Percentiles rank a stretch among this genome's conserved stretches.
Conservation (phyloP, 352 stramenopile genomes). For the Aphanomyces euteiches region DNA sequence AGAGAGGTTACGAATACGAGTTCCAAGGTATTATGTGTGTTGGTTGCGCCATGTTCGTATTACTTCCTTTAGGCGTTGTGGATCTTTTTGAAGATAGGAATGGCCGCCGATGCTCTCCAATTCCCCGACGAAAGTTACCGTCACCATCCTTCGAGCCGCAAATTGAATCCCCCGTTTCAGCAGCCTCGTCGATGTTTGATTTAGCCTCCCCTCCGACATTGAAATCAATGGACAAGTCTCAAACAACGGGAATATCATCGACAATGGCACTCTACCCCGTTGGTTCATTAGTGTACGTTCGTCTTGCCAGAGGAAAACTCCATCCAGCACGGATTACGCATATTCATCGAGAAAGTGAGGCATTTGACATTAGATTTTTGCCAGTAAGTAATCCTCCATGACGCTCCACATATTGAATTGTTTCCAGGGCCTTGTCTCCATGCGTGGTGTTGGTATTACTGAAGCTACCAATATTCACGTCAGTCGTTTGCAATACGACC, state of each 20-base stretch:
- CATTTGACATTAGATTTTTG: constrained; percentile 19
- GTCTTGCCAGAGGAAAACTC: constrained; percentile 1
- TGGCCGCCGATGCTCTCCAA: not conserved
- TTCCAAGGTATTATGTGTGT: constrained; percentile 12
- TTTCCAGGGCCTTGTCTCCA: constrained; percentile 19
- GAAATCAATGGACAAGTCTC: not conserved
- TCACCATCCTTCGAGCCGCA: not conserved
- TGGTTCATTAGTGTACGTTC: constrained; percentile 19
- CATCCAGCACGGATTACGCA: constrained; percentile 17
- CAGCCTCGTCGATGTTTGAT: not conserved
- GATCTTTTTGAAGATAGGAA: constrained; percentile 7
- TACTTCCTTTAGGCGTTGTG: not conserved
- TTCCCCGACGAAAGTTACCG: not conserved
- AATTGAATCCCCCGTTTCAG: not conserved
- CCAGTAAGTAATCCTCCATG: not conserved
- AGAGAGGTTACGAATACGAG: constrained; percentile 2
- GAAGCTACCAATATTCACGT: constrained; percentile 13
- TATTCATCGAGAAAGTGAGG: not conserved
- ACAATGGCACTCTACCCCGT: constrained; percentile 26
- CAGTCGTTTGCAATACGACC: constrained; percentile 14
- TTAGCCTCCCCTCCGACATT: not conserved
- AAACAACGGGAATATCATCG: constrained; percentile 7
- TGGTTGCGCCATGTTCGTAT: not conserved
- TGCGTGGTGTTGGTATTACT: constrained; percentile 25
- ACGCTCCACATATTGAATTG: not conserved